Conservation (phyloP, 129 eudicot genomes). For the Deinandra increscens region DNA sequence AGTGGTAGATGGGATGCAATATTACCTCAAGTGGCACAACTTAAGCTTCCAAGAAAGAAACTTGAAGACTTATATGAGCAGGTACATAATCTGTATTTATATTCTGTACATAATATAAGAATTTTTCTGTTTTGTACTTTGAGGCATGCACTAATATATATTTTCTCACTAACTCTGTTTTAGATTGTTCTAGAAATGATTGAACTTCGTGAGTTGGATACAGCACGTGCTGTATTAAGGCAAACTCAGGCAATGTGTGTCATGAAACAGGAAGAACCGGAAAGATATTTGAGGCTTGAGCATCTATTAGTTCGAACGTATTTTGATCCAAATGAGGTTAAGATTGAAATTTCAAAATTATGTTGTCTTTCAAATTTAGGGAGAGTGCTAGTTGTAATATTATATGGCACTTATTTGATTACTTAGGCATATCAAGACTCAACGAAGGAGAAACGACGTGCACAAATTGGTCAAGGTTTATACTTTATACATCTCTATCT, state of each 20-base stretch:
- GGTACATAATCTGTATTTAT: slow-evolving; percentile 36
- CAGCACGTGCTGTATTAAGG: slow-evolving; percentile 95
- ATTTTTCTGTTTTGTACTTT: slow-evolving; percentile 7
- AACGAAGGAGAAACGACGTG: slow-evolving; percentile 89
- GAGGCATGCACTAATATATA: slow-evolving; percentile 18
- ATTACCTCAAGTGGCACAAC: slow-evolving; percentile 93
- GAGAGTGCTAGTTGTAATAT: slow-evolving; percentile 3
- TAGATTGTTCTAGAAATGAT: slow-evolving; percentile 99
- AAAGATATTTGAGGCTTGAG: slow-evolving; percentile 89
- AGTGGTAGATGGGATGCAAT: slow-evolving; percentile 98
- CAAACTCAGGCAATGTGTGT: slow-evolving; percentile 99
- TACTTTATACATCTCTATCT: slow-evolving; percentile 24
- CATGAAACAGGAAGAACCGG: slow-evolving; percentile 99
- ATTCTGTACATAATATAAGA: neutral
- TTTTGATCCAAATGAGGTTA: slow-evolving; percentile 97
- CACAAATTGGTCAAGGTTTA: slow-evolving; percentile 91
- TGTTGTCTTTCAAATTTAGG: neutral
- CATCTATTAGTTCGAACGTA: slow-evolving; percentile 98
- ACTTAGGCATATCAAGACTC: slow-evolving; percentile 92
- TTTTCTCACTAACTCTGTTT: slow-evolving; percentile 3
- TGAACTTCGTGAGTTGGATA: slow-evolving; percentile 96
- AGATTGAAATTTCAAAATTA: neutral
- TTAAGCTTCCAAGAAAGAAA: slow-evolving; percentile 91
- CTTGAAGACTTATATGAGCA: slow-evolving; percentile 95
- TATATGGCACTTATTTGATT: slow-evolving; percentile 13